Base-by-base conservation (phyloP, 352 stramenopile genomes). In the Pythium phragmitis region DNA sequence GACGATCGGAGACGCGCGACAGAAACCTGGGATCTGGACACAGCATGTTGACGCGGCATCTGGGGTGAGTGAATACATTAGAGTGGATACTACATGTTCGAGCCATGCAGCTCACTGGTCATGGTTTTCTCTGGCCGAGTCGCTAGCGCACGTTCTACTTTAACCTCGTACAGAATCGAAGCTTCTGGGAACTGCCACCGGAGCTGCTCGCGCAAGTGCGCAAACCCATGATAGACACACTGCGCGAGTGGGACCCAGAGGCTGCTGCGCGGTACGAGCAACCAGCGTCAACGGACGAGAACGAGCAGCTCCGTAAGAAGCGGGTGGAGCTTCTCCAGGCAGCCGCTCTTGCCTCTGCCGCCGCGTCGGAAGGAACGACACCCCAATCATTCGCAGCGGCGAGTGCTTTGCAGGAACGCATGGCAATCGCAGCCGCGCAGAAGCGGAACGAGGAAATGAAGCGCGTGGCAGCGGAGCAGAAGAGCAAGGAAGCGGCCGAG, bases 21-120 rank as follows among this genome's bases (percentile, higher is more conserved):
- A 28, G 62, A 91, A 88, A 61, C 69, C 68, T 6, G 84, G 82
- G 45, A 83, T 93, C 39, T 93, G 84, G 84, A 93, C 84, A 52
- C 56, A 90, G 62, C 84, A 93, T 53, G 65, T 80, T 48, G 84
- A 93, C 56, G 57, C 76, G 16, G 68, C 52, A n/a, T 75, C 65
- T 26, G 81, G 79, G 26, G 83, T 91, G 73, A 6, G 13, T 37
- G 17, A 7, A 56, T 14, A 13, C 2, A 7, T 16, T 16, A 7
- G 4, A 28, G 42, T 7, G n/a, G 0, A 39, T 4, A 6, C 21
- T 56, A 19, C 37, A 12, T 23, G 14, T 14, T 14, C 19, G 7
- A 46, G 26, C 45, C 30, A 26, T 59, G 19, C 9, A 21, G 16
- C 14, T 66, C 30, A 36, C 47, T 26, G 21, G 14, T 59, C 30